These are phyloP conservation scores for Globisporangium carolinianum DNA, from an alignment of 352 stramenopile species.

Conservation along the genomic window DNA sequence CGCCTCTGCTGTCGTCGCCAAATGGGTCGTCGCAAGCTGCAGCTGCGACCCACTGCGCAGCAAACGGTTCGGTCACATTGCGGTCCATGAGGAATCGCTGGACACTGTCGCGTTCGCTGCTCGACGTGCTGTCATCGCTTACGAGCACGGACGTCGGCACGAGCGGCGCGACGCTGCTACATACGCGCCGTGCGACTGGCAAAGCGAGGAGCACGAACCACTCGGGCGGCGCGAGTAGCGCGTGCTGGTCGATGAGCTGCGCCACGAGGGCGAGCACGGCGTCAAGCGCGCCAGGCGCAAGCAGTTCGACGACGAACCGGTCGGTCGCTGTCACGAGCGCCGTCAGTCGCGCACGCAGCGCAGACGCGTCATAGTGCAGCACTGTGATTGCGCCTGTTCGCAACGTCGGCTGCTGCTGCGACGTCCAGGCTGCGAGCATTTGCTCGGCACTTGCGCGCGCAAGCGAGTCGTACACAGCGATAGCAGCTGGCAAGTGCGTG, in stretches of 20 bases:
- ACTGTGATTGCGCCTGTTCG: not conserved
- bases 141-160: slow-evolving; percentile 16
- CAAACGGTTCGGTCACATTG: slow-evolving; percentile 11
- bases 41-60: slow-evolving; percentile 8
- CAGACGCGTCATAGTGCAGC: slow-evolving; percentile 7
- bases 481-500: slow-evolving; percentile 4
- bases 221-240: slow-evolving; percentile 34
- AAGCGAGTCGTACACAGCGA: slow-evolving; percentile 9
- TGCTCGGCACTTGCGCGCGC: slow-evolving; percentile 1
- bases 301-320: slow-evolving; percentile 34
- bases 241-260: slow-evolving; percentile 43
- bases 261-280: slow-evolving; percentile 31
- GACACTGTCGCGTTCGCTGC: not conserved
- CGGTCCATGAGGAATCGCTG: slow-evolving; percentile 13
- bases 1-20: not conserved
- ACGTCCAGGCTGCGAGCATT: slow-evolving; percentile 4
- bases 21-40: slow-evolving; percentile 3
- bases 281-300: slow-evolving; percentile 22
- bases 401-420: not conserved
- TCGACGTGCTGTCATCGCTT: not conserved
- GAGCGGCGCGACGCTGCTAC: slow-evolving; percentile 23
- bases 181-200: slow-evolving; percentile 19
- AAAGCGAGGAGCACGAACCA: slow-evolving; percentile 39
- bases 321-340: slow-evolving; percentile 24
- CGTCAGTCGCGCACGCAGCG: slow-evolving; percentile 11